phyloP scores from a whole-genome alignment of 495 filamentous ascomycete genomes.

The Tuber borchii region DNA sequence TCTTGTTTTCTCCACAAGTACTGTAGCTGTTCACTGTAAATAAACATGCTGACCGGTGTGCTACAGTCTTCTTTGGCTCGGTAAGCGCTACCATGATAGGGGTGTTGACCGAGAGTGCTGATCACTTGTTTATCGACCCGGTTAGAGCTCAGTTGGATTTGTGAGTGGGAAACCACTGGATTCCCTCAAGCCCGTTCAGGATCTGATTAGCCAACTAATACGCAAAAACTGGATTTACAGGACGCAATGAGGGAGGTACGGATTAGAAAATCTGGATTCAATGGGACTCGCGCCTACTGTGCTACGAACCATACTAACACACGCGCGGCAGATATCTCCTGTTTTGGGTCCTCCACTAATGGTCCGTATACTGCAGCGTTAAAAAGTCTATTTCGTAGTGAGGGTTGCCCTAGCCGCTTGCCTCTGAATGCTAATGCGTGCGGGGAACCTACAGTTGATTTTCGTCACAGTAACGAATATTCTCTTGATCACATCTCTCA shows the following conservation, averaged over 20 bases:
- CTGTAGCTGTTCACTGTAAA: slow-evolving; percentile 18
- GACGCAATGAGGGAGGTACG: slow-evolving; percentile 50
- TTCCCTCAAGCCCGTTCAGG: slow-evolving; percentile 16
- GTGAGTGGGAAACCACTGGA: slow-evolving; percentile 48
- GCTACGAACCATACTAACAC: slow-evolving; percentile 27
- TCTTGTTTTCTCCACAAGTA: slow-evolving; percentile 43
- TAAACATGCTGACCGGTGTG: slow-evolving; percentile 31
- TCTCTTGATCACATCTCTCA: slow-evolving; percentile 81
- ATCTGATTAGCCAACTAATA: slow-evolving; percentile 23
- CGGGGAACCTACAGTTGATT: slow-evolving; percentile 47
- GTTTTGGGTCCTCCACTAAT: slow-evolving; percentile 61
- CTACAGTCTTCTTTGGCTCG: slow-evolving; percentile 54
- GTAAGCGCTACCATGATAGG: slow-evolving; percentile 43
- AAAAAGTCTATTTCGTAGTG: background rate
- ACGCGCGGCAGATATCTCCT: slow-evolving; percentile 47
- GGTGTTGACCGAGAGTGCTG: slow-evolving; percentile 41
- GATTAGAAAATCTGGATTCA: slow-evolving; percentile 47
- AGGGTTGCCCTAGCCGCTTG: background rate
- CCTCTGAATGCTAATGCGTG: slow-evolving; percentile 1
- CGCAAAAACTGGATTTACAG: slow-evolving; percentile 22
- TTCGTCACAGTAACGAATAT: slow-evolving; percentile 86
- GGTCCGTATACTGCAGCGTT: slow-evolving; percentile 43
- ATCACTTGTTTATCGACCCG: slow-evolving; percentile 31
- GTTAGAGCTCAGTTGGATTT: slow-evolving; percentile 67
- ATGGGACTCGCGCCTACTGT: slow-evolving; percentile 44